These are phyloP conservation scores for Myriosclerotinia duriaeana DNA, from an alignment of 2,329 filamentous ascomycete genomes.

Conservation along the genomic window DNA sequence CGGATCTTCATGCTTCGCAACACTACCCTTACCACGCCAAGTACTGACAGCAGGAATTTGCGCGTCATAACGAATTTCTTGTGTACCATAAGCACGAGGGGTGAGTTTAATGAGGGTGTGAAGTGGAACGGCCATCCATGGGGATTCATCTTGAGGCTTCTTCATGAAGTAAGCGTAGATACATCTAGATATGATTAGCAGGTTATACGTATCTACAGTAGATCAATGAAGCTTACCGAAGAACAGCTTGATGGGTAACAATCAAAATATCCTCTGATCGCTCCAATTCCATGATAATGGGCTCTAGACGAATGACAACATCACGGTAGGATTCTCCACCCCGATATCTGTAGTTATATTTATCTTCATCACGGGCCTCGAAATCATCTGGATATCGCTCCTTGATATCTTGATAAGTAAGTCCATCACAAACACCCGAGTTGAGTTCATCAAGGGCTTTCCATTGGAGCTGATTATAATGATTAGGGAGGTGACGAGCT, in stretches of 20 bases:
- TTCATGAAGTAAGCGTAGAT: conserved; percentile 99
- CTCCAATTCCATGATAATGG: conserved; percentile 99
- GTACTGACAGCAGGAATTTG: conserved; percentile 96
- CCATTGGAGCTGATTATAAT: conserved; percentile 96
- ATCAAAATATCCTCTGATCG: conserved; percentile 96
- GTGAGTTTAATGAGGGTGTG: conserved; percentile 97
- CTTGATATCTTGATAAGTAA: conserved; percentile 87
- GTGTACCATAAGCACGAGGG: conserved; percentile 88
- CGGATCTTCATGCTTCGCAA: conserved; percentile 74
- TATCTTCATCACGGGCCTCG: conserved; percentile 91
- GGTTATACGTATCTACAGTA: neutral
- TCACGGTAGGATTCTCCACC: conserved; percentile 95
- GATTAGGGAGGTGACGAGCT: conserved; percentile 72
- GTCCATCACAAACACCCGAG: conserved; percentile 90
- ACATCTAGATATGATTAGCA: conserved; percentile 50
- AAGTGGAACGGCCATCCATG: conserved; percentile 98
- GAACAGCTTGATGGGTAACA: conserved; percentile 93
- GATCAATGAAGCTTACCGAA: conserved; percentile 47
- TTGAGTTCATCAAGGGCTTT: conserved; percentile 98
- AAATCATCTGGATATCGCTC: conserved; percentile 92
- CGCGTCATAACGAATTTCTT: conserved; percentile 82
- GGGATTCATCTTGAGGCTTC: conserved; percentile 84
- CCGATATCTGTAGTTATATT: conserved; percentile 98
- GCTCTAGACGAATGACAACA: conserved; percentile 94
- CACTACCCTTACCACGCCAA: conserved; percentile 90